These are phyloP conservation scores for Margaritispora aquatica DNA, from an alignment of 495 filamentous ascomycete species.

Conservation along the genomic window DNA sequence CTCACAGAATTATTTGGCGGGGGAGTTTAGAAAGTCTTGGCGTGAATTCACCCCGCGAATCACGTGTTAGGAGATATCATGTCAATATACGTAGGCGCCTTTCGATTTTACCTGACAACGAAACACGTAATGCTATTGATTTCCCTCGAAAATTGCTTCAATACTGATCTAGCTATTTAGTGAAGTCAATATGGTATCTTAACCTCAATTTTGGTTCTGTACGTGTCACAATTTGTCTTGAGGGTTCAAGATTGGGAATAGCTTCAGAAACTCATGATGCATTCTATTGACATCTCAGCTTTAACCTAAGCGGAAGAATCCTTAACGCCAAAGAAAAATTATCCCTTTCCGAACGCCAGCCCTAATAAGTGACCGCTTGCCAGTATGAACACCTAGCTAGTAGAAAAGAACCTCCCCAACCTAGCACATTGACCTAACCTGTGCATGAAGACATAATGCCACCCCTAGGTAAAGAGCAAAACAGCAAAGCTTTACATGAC, in stretches of 20 bases:
- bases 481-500: constrained; percentile 57
- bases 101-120: too few species aligned
- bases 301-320: background rate
- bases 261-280: background rate
- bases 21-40: background rate
- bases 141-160: too few species aligned
- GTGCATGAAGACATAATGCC: background rate
- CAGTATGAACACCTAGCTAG: background rate
- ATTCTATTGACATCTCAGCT: background rate
- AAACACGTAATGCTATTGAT: too few species aligned
- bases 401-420: background rate
- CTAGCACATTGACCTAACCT: background rate
- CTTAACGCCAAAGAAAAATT: constrained; percentile 1
- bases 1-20: constrained; percentile 7
- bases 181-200: too few species aligned
- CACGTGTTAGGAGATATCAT: background rate
- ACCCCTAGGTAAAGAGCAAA: too few species aligned
- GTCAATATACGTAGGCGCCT: too few species aligned
- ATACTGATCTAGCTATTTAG: too few species aligned
- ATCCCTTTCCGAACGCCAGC: constrained; percentile 7
- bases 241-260: background rate
- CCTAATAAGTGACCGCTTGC: background rate
- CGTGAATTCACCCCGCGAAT: background rate
- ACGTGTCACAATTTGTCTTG: background rate
- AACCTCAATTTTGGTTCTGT: too few species aligned